Evolutionary conservation across 345 rosid species (phyloP).

Genomic region (Populus simonii): DNA sequence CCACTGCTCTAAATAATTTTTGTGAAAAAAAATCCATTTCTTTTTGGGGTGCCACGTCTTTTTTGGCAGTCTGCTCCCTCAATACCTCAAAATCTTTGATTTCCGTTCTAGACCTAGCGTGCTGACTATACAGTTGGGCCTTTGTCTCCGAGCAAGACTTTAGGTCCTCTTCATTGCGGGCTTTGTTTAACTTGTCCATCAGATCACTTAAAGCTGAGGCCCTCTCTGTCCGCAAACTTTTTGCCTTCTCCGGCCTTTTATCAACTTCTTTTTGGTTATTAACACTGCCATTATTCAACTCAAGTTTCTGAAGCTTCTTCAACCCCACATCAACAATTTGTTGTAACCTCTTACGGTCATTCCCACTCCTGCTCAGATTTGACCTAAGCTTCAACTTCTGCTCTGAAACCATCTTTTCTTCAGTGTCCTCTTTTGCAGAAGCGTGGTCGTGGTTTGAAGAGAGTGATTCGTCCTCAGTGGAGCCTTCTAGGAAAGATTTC

Average conservation of each 20-base stretch:
- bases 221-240: constrained; percentile 41
- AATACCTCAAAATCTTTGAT: constrained; percentile 15
- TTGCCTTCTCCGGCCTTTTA: constrained; percentile 33
- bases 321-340: constrained; percentile 62
- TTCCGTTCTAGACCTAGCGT: constrained; percentile 17
- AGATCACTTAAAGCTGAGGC: constrained; percentile 52
- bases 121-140: constrained; percentile 38
- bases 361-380: constrained; percentile 46
- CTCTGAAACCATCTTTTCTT: constrained; percentile 24
- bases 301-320: constrained; percentile 44
- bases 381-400: constrained; percentile 52
- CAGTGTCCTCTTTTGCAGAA: constrained; percentile 29
- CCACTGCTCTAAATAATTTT: constrained; percentile 38
- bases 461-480: constrained; percentile 26
- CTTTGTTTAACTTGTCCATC: constrained; percentile 69
- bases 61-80: constrained; percentile 22
- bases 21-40: constrained; percentile 25
- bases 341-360: constrained; percentile 47
- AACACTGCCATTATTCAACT: constrained; percentile 14
- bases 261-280: constrained; percentile 26
- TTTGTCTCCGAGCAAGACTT: constrained; percentile 64
- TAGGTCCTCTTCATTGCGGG: constrained; percentile 74
- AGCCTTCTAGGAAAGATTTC: constrained; percentile 42
- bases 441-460: constrained; percentile 17
- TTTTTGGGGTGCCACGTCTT: constrained; percentile 18